phyloP scores from a whole-genome alignment of 352 stramenopile species.

The Halophytophthora polymorphica region DNA sequence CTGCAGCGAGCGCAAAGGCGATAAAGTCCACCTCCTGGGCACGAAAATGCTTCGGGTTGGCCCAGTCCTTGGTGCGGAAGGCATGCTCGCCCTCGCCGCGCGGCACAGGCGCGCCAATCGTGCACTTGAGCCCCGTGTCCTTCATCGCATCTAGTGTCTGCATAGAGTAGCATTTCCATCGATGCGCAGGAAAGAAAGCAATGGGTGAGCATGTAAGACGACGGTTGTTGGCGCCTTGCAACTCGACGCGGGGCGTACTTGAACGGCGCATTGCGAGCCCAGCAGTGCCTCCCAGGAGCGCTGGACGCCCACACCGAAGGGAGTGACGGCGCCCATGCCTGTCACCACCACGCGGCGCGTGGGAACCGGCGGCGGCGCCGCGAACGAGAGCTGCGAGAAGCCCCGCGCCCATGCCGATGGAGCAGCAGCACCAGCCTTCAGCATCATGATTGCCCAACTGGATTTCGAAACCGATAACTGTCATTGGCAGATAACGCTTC shows the following conservation, averaged over 20 bases:
- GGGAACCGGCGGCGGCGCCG: slow-evolving; percentile 45
- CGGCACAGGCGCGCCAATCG: slow-evolving; percentile 70
- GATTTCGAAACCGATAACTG: neutral
- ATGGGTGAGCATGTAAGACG: slow-evolving; percentile 6
- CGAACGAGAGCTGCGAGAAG: slow-evolving; percentile 68
- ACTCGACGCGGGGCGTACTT: slow-evolving; percentile 21
- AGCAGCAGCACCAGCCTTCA: slow-evolving; percentile 8
- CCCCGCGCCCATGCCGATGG: slow-evolving; percentile 22
- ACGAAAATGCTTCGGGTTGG: slow-evolving; percentile 64
- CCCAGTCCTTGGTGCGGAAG: slow-evolving; percentile 66
- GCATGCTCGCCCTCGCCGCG: slow-evolving; percentile 43
- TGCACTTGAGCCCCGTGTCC: slow-evolving; percentile 60
- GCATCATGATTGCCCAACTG: slow-evolving; percentile 11
- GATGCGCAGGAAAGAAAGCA: slow-evolving; percentile 4
- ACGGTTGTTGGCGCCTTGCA: neutral
- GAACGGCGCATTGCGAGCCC: slow-evolving; percentile 70
- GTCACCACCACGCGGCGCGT: slow-evolving; percentile 90
- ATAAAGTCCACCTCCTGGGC: slow-evolving; percentile 86
- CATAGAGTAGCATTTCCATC: neutral
- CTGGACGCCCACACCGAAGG: slow-evolving; percentile 84
- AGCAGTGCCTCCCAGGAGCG: slow-evolving; percentile 84
- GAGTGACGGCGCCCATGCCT: slow-evolving; percentile 88
- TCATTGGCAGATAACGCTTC: no score
- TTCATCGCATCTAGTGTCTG: slow-evolving; percentile 55
- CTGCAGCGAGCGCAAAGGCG: slow-evolving; percentile 76